Evolutionary conservation across 257 asterid species (phyloP).

Genomic region (Solanum tacnaense): DNA sequence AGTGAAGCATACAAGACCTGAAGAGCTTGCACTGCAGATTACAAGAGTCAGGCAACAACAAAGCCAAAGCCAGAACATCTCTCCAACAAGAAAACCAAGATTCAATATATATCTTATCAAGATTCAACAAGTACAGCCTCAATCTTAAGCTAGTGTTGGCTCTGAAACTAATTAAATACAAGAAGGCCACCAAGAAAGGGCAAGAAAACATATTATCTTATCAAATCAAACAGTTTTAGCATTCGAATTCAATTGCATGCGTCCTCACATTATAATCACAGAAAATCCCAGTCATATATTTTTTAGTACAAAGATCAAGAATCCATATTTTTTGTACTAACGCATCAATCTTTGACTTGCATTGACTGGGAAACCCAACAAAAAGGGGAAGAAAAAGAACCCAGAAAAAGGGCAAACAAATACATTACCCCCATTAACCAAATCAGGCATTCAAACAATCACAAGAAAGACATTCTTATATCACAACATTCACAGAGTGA

Average conservation of each 20-base stretch:
- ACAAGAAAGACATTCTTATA: neutral
- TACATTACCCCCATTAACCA: neutral
- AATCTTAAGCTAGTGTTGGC: neutral
- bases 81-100: neutral
- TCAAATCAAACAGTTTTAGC: neutral
- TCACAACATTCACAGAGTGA: neutral
- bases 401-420: neutral
- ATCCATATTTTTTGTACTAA: neutral
- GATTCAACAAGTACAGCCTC: neutral
- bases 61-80: neutral
- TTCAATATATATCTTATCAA: neutral
- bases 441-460: neutral
- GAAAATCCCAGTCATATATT: neutral
- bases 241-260: neutral
- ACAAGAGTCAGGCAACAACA: neutral
- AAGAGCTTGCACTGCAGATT: constrained; percentile 71
- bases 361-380: constrained; percentile 2
- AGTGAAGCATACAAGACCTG: constrained; percentile 72
- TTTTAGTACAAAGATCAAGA: neutral
- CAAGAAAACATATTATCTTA: neutral
- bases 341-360: constrained; percentile 3
- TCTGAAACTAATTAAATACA: neutral
- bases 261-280: neutral
- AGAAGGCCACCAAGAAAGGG: neutral
- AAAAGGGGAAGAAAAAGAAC: neutral